phyloP scores from a whole-genome alignment of 2,329 filamentous ascomycete genomes.

The Cercospora citrullina region DNA sequence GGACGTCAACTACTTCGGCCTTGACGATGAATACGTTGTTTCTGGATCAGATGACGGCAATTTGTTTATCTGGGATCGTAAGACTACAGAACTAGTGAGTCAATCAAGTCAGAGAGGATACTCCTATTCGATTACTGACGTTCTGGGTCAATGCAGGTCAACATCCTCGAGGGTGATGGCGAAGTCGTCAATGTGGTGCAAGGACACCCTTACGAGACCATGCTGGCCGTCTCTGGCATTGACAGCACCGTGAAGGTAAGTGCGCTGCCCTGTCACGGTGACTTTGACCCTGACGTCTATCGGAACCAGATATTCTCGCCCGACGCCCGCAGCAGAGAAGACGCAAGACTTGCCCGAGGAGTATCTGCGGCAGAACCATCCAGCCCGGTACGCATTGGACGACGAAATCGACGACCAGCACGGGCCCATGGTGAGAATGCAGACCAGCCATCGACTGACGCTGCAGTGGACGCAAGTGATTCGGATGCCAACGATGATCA shows the following conservation, averaged over 20 bases:
- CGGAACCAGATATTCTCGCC: conserved; percentile 69
- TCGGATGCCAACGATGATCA: conserved; percentile 40
- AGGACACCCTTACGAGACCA: conserved; percentile 67
- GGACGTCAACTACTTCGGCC: conserved; percentile 67
- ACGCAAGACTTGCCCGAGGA: conserved; percentile 59
- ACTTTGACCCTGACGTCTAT: conserved; percentile 67
- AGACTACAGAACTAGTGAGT: conserved; percentile 53
- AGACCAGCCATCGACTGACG: conserved; percentile 28
- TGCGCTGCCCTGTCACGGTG: conserved; percentile 48
- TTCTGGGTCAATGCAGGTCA: conserved; percentile 43
- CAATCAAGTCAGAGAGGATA: neutral
- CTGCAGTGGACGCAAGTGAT: conserved; percentile 30
- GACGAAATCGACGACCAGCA: conserved; percentile 13
- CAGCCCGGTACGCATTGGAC: conserved; percentile 31
- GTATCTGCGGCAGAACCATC: conserved; percentile 51
- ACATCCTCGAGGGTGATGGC: conserved; percentile 65
- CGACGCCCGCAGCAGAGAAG: conserved; percentile 57
- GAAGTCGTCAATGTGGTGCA: conserved; percentile 71
- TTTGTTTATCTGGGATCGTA: conserved; percentile 68
- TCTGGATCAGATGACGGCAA: conserved; percentile 67
- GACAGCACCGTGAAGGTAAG: conserved; percentile 2
- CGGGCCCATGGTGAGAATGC: neutral
- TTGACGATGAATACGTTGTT: conserved; percentile 68
- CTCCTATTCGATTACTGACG: neutral
- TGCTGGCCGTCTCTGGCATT: conserved; percentile 66